Conservation (phyloP, 768 basidiomycete species). For the Tulasnella sp. region DNA sequence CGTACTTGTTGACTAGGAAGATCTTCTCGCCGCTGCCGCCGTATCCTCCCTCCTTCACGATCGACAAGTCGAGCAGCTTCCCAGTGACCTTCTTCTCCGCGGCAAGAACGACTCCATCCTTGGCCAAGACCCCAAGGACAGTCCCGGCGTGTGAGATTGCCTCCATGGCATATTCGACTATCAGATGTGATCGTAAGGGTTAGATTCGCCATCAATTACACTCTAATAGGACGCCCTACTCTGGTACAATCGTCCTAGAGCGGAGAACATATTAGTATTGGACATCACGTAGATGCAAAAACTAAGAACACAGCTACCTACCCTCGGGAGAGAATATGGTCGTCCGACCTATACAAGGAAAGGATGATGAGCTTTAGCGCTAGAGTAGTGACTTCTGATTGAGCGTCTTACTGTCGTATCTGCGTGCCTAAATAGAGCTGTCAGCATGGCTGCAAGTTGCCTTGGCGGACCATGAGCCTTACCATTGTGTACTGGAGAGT, state of each 20-base stretch:
- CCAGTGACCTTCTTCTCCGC: slow-evolving; percentile 98
- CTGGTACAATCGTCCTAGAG: slow-evolving; percentile 88
- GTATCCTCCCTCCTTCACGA: slow-evolving; percentile 75
- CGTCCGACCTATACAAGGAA: slow-evolving; percentile 74
- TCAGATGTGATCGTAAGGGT: background rate
- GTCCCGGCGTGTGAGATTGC: slow-evolving; percentile 94
- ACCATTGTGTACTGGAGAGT: background rate
- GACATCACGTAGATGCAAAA: background rate
- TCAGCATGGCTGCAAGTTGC: slow-evolving; percentile 58
- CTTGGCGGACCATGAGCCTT: background rate
- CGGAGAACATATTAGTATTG: slow-evolving; percentile 17
- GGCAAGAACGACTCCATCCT: slow-evolving; percentile 82
- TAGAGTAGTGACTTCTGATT: slow-evolving; percentile 15
- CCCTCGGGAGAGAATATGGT: slow-evolving; percentile 99
- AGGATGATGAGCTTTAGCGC: slow-evolving; percentile 15
- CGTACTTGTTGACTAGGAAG: slow-evolving; percentile 71
- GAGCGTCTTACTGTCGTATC: slow-evolving; percentile 76
- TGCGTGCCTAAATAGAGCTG: slow-evolving; percentile 64
- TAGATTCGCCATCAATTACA: slow-evolving; percentile 2
- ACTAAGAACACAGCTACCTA: slow-evolving; percentile 28
- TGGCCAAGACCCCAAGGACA: slow-evolving; percentile 84
- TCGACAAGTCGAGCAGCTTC: slow-evolving; percentile 86
- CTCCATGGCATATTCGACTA: slow-evolving; percentile 99
- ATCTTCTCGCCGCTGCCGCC: slow-evolving; percentile 98
- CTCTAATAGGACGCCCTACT: slow-evolving; percentile 39